These are phyloP conservation scores for Mycosphaerelloides madeirae DNA, from an alignment of 2,329 filamentous ascomycete genomes.

Conservation along the genomic window DNA sequence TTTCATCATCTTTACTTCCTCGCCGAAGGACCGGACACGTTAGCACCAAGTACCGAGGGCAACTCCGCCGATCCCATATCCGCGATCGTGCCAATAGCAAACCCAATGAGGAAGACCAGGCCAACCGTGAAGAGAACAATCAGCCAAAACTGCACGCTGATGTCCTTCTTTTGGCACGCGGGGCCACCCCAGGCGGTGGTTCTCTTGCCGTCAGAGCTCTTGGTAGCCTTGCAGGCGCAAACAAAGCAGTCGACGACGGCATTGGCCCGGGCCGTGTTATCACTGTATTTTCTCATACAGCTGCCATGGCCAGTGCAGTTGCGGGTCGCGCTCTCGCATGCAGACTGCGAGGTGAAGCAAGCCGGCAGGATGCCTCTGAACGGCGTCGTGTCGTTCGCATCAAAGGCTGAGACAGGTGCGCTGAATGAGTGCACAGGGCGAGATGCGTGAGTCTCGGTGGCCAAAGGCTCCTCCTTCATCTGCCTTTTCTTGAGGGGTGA, in stretches of 20 bases:
- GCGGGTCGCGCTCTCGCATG: constrained; percentile 65
- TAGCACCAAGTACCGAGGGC: constrained; percentile 92
- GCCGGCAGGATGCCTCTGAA: constrained; percentile 56
- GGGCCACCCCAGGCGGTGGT: constrained; percentile 75
- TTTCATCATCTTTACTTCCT: constrained; percentile 33
- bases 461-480: constrained; percentile 18
- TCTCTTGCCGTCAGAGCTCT: constrained; percentile 50
- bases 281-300: constrained; percentile 64
- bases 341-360: constrained; percentile 68
- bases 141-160: constrained; percentile 85
- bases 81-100: constrained; percentile 73
- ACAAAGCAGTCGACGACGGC: constrained; percentile 59
- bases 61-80: constrained; percentile 81
- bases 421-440: constrained; percentile 26
- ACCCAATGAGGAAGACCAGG: constrained; percentile 62
- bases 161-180: constrained; percentile 85
- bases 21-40: constrained; percentile 68
- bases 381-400: constrained; percentile 35
- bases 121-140: constrained; percentile 70
- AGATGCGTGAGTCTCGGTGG: constrained; percentile 10
- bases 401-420: constrained; percentile 32
- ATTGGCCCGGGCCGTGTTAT: constrained; percentile 25
- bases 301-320: constrained; percentile 77
- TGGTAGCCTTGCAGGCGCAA: constrained; percentile 67
- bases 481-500: constrained; percentile 25